Evolutionary conservation across 2,329 filamentous ascomycete species (phyloP).

Genomic region (Bipolaris cookei): DNA sequence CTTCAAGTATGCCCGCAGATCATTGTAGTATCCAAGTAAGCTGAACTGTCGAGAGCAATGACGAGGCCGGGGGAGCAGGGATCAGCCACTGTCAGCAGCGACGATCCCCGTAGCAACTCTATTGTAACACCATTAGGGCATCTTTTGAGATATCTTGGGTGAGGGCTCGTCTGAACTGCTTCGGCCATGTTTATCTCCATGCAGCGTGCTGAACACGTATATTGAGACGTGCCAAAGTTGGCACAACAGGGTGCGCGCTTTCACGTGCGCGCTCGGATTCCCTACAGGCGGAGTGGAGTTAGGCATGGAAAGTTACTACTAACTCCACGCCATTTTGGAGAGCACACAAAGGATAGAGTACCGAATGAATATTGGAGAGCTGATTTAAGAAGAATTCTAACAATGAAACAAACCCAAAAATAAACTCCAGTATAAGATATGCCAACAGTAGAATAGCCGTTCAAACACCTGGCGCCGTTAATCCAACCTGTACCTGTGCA

Average conservation of each 20-base stretch:
- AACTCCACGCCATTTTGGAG: conserved; percentile 2
- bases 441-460: not conserved
- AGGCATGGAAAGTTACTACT: not conserved
- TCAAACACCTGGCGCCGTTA: conserved; percentile 11
- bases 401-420: not conserved
- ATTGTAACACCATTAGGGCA: not conserved
- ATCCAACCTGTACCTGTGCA: conserved; percentile 7
- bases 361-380: not conserved
- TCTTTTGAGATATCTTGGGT: not conserved
- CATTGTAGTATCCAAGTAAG: conserved; percentile 11
- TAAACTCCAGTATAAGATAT: not conserved
- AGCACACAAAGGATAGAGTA: not conserved
- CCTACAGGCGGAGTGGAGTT: not conserved
- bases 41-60: conserved; percentile 1
- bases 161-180: not conserved
- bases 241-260: conserved; percentile 1
- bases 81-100: conserved; percentile 3
- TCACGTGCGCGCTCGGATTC: conserved; percentile 12
- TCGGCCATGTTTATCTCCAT: too few species aligned
- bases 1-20: conserved; percentile 6
- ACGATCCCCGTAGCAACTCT: not conserved
- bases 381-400: not conserved
- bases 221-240: not conserved
- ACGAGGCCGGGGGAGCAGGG: conserved; percentile 12
- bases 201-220: not conserved